These are phyloP conservation scores for Nitzschia sp. DNA, from an alignment of 108 stramenopile species.

Conservation along the genomic window DNA sequence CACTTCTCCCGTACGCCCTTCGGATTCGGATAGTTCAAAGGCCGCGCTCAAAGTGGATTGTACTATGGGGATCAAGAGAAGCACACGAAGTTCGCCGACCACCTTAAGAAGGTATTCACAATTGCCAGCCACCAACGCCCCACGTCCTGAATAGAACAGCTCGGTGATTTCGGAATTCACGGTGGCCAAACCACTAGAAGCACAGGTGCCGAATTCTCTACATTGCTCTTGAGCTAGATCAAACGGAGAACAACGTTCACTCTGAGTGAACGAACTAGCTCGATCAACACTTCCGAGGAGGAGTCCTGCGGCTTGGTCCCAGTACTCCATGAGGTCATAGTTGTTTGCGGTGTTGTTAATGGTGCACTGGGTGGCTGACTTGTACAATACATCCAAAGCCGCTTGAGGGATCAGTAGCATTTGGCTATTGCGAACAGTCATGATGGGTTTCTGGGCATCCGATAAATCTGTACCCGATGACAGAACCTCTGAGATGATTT, in stretches of 20 bases:
- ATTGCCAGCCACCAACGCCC: slow-evolving; percentile 35
- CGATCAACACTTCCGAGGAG: slow-evolving; percentile 51
- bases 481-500: slow-evolving; percentile 40
- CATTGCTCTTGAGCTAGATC: slow-evolving; percentile 64
- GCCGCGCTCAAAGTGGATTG: slow-evolving; percentile 49
- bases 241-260: slow-evolving; percentile 46
- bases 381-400: slow-evolving; percentile 40
- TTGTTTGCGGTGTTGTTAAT: slow-evolving; percentile 3
- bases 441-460: slow-evolving; percentile 38
- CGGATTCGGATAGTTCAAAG: background rate
- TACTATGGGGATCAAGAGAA: slow-evolving; percentile 55
- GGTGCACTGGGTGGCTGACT: slow-evolving; percentile 7
- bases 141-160: slow-evolving; percentile 59
- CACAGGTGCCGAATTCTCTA: slow-evolving; percentile 57
- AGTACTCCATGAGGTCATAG: slow-evolving; percentile 2
- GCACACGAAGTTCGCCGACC: slow-evolving; percentile 40
- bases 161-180: slow-evolving; percentile 44
- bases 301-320: slow-evolving; percentile 59
- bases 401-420: slow-evolving; percentile 62
- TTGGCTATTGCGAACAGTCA: slow-evolving; percentile 41
- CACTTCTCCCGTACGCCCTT: slow-evolving; percentile 42
- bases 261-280: slow-evolving; percentile 28
- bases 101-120: slow-evolving; percentile 51
- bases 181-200: slow-evolving; percentile 17
- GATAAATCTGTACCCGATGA: slow-evolving; percentile 6